A percentile compares a stretch with the other conserved stretches of the same genome.
These are phyloP conservation scores for Edaphochlamys debaryana DNA, from an alignment of 139 green algal genomes.

Conservation along the genomic window DNA sequence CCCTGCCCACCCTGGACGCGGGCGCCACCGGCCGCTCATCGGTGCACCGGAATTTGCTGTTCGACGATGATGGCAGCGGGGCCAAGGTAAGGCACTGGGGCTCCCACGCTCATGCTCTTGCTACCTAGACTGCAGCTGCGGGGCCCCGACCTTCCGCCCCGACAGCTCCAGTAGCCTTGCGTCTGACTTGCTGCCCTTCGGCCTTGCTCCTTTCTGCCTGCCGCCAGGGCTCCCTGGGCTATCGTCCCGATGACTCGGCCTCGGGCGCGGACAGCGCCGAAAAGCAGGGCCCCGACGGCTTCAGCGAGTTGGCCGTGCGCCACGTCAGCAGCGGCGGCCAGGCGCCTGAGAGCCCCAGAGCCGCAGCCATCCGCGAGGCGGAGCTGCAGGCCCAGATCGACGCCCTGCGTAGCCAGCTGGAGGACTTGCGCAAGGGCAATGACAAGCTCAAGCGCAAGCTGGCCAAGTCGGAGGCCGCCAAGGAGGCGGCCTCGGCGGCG, in stretches of 20 bases:
- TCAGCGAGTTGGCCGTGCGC: not conserved
- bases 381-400: not conserved
- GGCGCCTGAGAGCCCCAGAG: not conserved
- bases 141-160: too few species aligned
- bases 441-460: not conserved
- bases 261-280: too few species aligned
- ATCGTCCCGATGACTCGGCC: too few species aligned
- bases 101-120: too few species aligned
- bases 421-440: not conserved
- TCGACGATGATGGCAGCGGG: not conserved
- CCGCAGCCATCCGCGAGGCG: too few species aligned
- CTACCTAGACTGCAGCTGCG: too few species aligned
- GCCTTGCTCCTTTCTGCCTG: too few species aligned
- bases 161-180: too few species aligned
- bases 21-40: not conserved
- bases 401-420: not conserved
- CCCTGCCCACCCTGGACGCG: too few species aligned
- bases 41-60: slow-evolving; percentile 40
- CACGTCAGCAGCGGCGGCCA: not conserved
- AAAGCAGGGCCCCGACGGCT: not conserved
- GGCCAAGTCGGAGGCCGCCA: not conserved
- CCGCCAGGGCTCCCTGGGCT: too few species aligned
- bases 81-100: too few species aligned
- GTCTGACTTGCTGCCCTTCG: too few species aligned
- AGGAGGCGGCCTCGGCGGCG: not conserved